Evolutionary conservation across 805 yeast species (phyloP).

Genomic region (Cyberlindnera amylophila): DNA sequence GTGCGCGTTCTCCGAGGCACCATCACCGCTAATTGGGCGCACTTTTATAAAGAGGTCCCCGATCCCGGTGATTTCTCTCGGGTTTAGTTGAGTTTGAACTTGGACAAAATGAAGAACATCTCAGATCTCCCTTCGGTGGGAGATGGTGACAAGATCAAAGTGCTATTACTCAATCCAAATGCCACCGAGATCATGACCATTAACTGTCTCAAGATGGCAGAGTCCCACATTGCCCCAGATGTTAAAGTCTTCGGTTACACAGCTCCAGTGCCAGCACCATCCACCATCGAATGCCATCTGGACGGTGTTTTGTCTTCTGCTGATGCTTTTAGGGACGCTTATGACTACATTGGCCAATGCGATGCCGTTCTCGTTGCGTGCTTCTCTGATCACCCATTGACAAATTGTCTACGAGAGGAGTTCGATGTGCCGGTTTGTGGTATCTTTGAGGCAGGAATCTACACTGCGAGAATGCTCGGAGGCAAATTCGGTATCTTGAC

Average conservation of each 20-base stretch:
- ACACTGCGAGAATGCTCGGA: conserved; percentile 31
- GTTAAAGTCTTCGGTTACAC: conserved; percentile 32
- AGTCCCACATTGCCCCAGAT: conserved; percentile 29
- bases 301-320: conserved; percentile 34
- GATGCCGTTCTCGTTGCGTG: conserved; percentile 34
- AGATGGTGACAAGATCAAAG: conserved; percentile 16
- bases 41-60: background rate
- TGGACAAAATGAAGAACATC: conserved; percentile 14
- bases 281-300: conserved; percentile 32
- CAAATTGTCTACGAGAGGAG: conserved; percentile 33
- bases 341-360: conserved; percentile 25
- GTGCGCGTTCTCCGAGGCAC: conserved; percentile 5
- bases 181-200: conserved; percentile 29
- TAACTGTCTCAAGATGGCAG: conserved; percentile 31
- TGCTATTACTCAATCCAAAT: conserved; percentile 32
- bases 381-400: conserved; percentile 34
- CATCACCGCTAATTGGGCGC: no score
- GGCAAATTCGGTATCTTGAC: conserved; percentile 33
- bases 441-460: conserved; percentile 34
- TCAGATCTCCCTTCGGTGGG: conserved; percentile 17
- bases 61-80: no score
- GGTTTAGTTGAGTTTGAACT: no score
- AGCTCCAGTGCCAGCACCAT: conserved; percentile 27
- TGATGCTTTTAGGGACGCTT: conserved; percentile 29
- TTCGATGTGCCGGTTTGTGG: conserved; percentile 33